Conservation (phyloP, 352 stramenopile genomes). For the Phytophthora podocarpi region DNA sequence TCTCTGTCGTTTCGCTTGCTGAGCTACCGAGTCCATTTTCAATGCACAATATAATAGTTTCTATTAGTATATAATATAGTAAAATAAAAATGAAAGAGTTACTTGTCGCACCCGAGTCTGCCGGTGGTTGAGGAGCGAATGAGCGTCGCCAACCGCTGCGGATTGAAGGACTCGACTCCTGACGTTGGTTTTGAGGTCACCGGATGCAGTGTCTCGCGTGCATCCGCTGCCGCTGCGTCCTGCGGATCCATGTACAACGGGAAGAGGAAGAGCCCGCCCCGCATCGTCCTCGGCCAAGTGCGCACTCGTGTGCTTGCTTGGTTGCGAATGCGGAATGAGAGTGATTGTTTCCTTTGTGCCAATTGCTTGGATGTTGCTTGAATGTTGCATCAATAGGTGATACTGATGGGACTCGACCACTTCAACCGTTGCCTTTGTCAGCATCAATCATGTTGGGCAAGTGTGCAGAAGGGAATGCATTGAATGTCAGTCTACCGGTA, state of each 20-base stretch:
- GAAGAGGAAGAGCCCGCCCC: conserved; percentile 55
- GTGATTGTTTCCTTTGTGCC: conserved; percentile 31
- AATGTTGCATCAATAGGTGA: conserved; percentile 29
- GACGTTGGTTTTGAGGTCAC: conserved; percentile 12
- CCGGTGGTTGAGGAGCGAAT: conserved; percentile 41
- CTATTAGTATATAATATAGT: background rate
- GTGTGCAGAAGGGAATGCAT: too few relatives aligned
- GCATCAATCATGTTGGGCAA: too few relatives aligned
- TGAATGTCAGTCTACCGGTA: background rate
- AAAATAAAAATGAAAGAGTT: background rate
- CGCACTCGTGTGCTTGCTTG: too few relatives aligned
- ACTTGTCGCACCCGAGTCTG: conserved; percentile 40
- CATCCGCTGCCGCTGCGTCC: conserved; percentile 35
- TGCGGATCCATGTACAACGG: conserved; percentile 50
- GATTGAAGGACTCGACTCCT: conserved; percentile 28
- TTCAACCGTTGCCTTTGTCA: background rate
- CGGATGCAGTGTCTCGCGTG: conserved; percentile 24
- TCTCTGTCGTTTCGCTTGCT: conserved; percentile 26
- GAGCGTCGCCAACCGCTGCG: conserved; percentile 46
- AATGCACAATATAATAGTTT: background rate
- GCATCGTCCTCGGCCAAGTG: conserved; percentile 39
- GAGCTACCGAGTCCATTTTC: conserved; percentile 5
- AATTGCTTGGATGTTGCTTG: too few relatives aligned
- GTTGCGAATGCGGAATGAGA: conserved; percentile 31
- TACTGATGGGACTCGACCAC: background rate